Percentiles rank a stretch among this genome's conserved stretches.
These are phyloP conservation scores for Aspergillus saccharolyticus DNA, from an alignment of 495 filamentous ascomycete species.

Conservation along the genomic window DNA sequence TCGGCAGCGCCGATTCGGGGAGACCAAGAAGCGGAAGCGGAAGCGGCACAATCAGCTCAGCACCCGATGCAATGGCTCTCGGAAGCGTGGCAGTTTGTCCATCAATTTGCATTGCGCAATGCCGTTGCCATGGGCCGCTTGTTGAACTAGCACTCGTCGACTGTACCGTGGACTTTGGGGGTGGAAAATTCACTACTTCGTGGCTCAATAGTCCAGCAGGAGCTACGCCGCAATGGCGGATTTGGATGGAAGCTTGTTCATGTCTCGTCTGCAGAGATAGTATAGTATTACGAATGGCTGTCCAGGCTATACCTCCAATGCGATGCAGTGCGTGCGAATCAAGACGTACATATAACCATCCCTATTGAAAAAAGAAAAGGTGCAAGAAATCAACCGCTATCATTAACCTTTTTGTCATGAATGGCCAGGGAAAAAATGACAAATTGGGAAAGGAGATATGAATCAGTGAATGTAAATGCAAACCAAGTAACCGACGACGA, in stretches of 20 bases:
- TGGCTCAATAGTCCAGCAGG: no score
- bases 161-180: no score
- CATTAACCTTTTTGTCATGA: background rate
- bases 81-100: constrained; percentile 3
- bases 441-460: no score
- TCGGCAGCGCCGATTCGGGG: background rate
- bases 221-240: no score
- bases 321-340: background rate
- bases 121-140: background rate
- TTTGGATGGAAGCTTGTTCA: no score
- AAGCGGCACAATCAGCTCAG: background rate
- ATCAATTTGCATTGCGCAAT: background rate
- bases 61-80: constrained; percentile 2
- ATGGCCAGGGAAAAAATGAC: background rate
- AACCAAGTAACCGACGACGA: background rate
- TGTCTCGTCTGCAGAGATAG: no score
- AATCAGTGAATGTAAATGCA: background rate
- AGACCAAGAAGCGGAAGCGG: background rate
- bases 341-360: background rate
- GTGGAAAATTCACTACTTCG: no score
- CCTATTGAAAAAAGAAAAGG: background rate
- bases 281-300: background rate
- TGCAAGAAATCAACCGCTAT: background rate
- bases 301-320: background rate
- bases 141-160: background rate